Conservation (phyloP, 1,284 basidiomycete species). For the Tetrapyrgos nigripes region DNA sequence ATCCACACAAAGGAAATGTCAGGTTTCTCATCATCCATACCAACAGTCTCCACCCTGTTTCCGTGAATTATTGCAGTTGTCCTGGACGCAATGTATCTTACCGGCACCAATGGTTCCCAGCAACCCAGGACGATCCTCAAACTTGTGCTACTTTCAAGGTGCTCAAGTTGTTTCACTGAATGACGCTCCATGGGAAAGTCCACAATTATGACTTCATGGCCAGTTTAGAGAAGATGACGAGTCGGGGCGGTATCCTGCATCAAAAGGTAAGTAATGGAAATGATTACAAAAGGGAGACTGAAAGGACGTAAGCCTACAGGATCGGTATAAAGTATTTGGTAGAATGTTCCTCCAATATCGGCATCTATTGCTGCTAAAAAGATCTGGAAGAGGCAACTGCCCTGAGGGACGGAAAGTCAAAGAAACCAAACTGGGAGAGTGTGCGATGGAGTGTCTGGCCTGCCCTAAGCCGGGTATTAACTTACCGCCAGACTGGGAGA, state of each 20-base stretch:
- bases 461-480: conserved; percentile 14
- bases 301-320: conserved; percentile 16
- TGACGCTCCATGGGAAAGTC: conserved; percentile 12
- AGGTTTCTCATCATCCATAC: not conserved
- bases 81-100: not conserved
- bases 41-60: not conserved
- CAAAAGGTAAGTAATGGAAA: not conserved
- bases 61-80: not conserved
- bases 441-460: conserved; percentile 11
- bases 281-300: not conserved
- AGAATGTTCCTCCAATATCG: conserved; percentile 2
- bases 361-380: conserved; percentile 11
- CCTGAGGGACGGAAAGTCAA: not conserved
- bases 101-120: conserved; percentile 4
- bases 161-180: not conserved
- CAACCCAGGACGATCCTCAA: not conserved
- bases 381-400: conserved; percentile 11
- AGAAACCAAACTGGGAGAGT: conserved; percentile 4
- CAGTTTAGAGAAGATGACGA: conserved; percentile 15
- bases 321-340: conserved; percentile 12
- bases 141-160: conserved; percentile 1
- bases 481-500: conserved; percentile 12
- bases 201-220: conserved; percentile 8
- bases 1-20: not conserved
- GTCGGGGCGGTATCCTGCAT: not conserved